Evolutionary conservation across 306 rosid species (phyloP), one percentile per base, ranked within the genome.

Genomic region (Begonia loranthoides): DNA sequence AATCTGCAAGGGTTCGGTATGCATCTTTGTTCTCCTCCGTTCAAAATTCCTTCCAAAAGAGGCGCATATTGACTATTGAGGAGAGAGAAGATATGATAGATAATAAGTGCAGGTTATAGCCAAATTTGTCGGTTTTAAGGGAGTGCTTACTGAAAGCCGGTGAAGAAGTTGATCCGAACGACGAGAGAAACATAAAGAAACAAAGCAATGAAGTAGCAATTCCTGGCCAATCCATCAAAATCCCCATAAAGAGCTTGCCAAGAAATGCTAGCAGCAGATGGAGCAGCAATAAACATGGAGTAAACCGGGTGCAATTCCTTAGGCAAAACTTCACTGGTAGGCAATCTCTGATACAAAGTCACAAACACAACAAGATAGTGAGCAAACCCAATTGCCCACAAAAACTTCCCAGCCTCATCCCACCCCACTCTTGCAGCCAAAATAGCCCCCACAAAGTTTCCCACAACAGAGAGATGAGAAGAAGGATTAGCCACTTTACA

Each of bases 221-320:
- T 87, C 68, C 84, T 73, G 3, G 90, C 80, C 10, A 64, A 64
- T 15, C 77, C 84, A 59, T 83, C 90, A 62, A 71, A 83, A 39
- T 83, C 84, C 10, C 61, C 71, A 51, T 80, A 83, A n/a, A 87
- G 78, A 13, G 71, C 64, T 41, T 61, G 63, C 90, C 94, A 87
- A 53, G 96, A 87, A 57, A 87, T 54, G 67, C 87, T 77, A 13
- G 96, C 96, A 0, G 94, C 94, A 0, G 94, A 83, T 12, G 96
- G 90, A 43, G 96, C 94, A 1, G 96, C 90, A 13, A 83, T 87
- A 47, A 87, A 87, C 94, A 87, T 80, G 56, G 94, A 83, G 59
- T 87, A 87, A 52, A 87, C 94, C 9, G 96, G 96, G 62, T 87
- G 96, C 0, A 87, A 73, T 57, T 87, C 96, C 71, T 83, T 79